These are phyloP conservation scores for Helianthus annuus DNA, from an alignment of 129 eudicot genomes.

Conservation along the genomic window HanXRQr2.0-SUNRISE NC_035440.2:41058063-41058562, in stretches of 20 bases:
- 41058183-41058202: conserved; percentile 21
- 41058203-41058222: conserved; percentile 46
- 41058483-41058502: conserved; percentile 10
- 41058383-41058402: conserved; percentile 32
- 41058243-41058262: background rate
- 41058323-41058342: conserved; percentile 24
- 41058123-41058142: conserved; percentile 37
- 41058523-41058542: too few species aligned
- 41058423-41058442: conserved; percentile 18
- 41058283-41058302: too few species aligned
- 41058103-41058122: conserved; percentile 46
- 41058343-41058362: conserved; percentile 41
- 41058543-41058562: too few species aligned
- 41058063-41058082: conserved; percentile 73
- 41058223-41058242: conserved; percentile 25
- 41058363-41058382: conserved; percentile 40
- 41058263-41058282: too few species aligned
- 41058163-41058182: conserved; percentile 14
- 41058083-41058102: conserved; percentile 65
- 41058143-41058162: conserved; percentile 6
- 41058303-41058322: background rate
- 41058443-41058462: background rate
- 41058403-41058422: conserved; percentile 36
- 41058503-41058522: background rate
- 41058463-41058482: background rate